phyloP scores from a whole-genome alignment of 2,329 filamentous ascomycete genomes.

The Aaosphaeria arxii region DNA sequence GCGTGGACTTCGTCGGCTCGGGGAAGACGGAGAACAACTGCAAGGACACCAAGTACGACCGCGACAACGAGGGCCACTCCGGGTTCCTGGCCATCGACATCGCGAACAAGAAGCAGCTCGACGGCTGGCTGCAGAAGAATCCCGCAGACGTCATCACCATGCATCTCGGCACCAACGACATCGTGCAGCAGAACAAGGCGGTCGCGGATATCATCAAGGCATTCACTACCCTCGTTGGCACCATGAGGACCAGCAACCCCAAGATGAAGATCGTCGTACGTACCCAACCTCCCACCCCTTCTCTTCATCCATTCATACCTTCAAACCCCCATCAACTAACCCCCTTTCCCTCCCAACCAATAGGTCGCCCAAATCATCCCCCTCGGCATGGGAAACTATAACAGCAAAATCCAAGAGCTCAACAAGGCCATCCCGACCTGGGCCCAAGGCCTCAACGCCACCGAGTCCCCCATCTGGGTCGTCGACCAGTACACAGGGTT shows the following conservation, averaged over 20 bases:
- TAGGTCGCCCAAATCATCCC: conserved; percentile 45
- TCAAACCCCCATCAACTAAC: background rate
- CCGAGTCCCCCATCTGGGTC: conserved; percentile 41
- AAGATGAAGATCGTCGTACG: conserved; percentile 45
- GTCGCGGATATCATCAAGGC: conserved; percentile 39
- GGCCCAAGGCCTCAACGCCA: conserved; percentile 38
- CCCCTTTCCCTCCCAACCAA: background rate
- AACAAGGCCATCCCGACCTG: conserved; percentile 40
- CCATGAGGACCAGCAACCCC: conserved; percentile 41
- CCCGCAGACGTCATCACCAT: conserved; percentile 47
- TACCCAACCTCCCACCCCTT: conserved; percentile 3
- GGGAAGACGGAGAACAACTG: conserved; percentile 31
- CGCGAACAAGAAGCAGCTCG: conserved; percentile 42
- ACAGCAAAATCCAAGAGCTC: conserved; percentile 37
- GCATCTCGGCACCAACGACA: conserved; percentile 47
- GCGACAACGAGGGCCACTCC: conserved; percentile 45
- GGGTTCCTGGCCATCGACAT: conserved; percentile 46
- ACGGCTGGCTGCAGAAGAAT: conserved; percentile 43
- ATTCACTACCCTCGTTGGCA: conserved; percentile 38
- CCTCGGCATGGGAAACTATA: conserved; percentile 27
- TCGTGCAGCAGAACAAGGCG: conserved; percentile 40
- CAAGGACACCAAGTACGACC: conserved; percentile 39
- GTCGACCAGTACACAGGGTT: conserved; percentile 44
- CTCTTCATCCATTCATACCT: background rate
- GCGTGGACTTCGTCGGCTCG: conserved; percentile 40